Percentiles rank a stretch among this genome's conserved stretches.
Evolutionary conservation across 2,329 filamentous ascomycete species (phyloP).

Genomic region (Colletotrichum sp.): DNA sequence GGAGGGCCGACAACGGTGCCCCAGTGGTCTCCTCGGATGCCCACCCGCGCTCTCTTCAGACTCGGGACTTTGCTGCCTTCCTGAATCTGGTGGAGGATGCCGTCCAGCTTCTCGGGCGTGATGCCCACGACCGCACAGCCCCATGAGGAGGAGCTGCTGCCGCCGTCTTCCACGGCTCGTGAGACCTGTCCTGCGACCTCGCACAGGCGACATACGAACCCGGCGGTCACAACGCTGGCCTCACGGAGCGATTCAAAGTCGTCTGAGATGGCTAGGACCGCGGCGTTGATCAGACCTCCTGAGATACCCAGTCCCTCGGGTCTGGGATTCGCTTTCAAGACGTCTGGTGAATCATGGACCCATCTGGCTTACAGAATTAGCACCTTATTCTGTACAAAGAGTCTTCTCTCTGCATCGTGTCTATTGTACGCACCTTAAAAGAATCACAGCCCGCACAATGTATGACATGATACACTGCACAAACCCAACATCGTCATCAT

Average conservation of each 20-base stretch:
- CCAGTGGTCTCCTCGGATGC: not conserved
- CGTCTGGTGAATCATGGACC: not conserved
- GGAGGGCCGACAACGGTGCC: not conserved
- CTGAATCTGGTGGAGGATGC: not conserved
- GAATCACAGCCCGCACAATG: not conserved
- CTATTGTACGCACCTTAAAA: not conserved
- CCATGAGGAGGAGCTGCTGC: not conserved
- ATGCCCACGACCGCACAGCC: not conserved
- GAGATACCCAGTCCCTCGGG: slow-evolving; percentile 1
- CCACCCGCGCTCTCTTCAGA: not conserved
- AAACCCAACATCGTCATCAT: not conserved
- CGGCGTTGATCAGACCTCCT: not conserved
- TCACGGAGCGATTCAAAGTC: not conserved
- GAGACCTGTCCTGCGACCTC: not conserved
- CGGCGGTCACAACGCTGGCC: not conserved
- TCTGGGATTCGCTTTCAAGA: not conserved
- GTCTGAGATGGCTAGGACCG: not conserved
- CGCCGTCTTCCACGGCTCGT: not conserved
- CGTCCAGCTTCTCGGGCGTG: not conserved
- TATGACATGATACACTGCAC: not conserved
- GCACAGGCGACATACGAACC: not conserved
- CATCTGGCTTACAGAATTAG: not conserved
- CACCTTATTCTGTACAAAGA: too few relatives aligned
- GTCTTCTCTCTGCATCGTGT: not conserved
- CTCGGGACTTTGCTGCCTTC: not conserved